phyloP scores from a whole-genome alignment of 1,139 yeast genomes.

The Candida tetrigidarum region DNA sequence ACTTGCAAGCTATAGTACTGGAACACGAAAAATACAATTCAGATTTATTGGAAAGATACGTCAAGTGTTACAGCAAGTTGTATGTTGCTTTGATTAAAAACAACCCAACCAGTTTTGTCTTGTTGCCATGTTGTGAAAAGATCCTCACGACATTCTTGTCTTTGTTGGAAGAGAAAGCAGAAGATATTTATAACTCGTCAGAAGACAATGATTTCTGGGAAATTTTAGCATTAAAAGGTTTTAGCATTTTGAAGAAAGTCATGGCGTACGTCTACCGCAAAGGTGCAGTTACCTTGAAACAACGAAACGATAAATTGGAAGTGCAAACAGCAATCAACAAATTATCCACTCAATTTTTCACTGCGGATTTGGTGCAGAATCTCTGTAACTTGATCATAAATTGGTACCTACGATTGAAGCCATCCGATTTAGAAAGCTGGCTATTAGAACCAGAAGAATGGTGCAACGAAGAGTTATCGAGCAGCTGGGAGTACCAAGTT shows the following conservation, averaged over 20 bases:
- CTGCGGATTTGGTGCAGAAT: constrained; percentile 55
- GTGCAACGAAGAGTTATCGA: constrained; percentile 78
- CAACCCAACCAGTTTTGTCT: constrained; percentile 73
- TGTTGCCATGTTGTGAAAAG: constrained; percentile 65
- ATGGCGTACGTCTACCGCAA: constrained; percentile 65
- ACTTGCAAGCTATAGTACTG: constrained; percentile 59
- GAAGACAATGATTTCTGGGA: constrained; percentile 76
- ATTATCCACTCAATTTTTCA: constrained; percentile 59
- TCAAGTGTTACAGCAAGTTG: constrained; percentile 77
- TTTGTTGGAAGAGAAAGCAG: constrained; percentile 65
- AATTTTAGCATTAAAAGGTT: constrained; percentile 69
- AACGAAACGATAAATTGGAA: constrained; percentile 63
- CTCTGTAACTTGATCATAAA: constrained; percentile 69
- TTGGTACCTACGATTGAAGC: constrained; percentile 74
- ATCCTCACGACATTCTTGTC: constrained; percentile 63
- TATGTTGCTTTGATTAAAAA: constrained; percentile 58
- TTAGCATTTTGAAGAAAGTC: constrained; percentile 66
- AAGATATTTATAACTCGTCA: constrained; percentile 52
- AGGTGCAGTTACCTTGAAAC: constrained; percentile 70
- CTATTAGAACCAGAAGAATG: constrained; percentile 88
- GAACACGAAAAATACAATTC: constrained; percentile 58
- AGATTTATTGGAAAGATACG: constrained; percentile 69
- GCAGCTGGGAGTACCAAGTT: constrained; percentile 83
- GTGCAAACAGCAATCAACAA: constrained; percentile 58
- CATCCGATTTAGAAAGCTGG: constrained; percentile 84